Conservation (phyloP, 768 basidiomycete species). For the Pholiota conissans region DNA sequence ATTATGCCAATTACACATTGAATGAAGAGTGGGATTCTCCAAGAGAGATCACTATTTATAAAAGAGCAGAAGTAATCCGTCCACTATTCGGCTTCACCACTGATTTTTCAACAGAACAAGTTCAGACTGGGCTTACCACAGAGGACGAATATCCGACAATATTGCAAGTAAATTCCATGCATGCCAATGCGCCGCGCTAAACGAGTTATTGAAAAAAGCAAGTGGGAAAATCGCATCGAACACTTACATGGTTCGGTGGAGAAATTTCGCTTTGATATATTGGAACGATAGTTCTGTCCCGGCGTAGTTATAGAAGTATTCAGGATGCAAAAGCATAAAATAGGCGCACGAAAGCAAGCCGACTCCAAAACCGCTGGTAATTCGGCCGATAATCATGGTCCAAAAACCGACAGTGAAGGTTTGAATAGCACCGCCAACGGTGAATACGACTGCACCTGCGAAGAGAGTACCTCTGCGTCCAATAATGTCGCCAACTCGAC, state of each 20-base stretch:
- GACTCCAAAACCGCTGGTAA: conserved; percentile 87
- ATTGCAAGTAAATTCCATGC: conserved; percentile 95
- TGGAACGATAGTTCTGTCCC: conserved; percentile 82
- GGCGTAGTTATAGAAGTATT: background rate
- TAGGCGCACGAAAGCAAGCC: conserved; percentile 80
- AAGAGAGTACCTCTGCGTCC: conserved; percentile 86
- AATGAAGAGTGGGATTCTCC: conserved; percentile 86
- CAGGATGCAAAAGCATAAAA: background rate
- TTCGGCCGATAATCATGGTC: conserved; percentile 80
- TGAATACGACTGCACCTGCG: conserved; percentile 80
- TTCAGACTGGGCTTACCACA: conserved; percentile 60
- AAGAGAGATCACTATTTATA: conserved; percentile 82
- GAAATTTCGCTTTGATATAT: conserved; percentile 97
- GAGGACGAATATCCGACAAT: conserved; percentile 88
- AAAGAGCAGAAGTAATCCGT: conserved; percentile 92
- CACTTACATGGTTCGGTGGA: conserved; percentile 80
- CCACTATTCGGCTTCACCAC: conserved; percentile 55
- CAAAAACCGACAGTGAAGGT: conserved; percentile 77
- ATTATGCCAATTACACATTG: conserved; percentile 87
- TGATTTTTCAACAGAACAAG: too few relatives aligned
- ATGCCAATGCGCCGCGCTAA: conserved; percentile 87
- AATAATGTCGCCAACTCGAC: conserved; percentile 82
- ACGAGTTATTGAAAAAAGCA: background rate
- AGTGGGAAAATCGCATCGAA: background rate
- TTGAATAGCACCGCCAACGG: conserved; percentile 84